Evolutionary conservation across 2,329 filamentous ascomycete species (phyloP).

Genomic region (Colletotrichum lentis): DNA sequence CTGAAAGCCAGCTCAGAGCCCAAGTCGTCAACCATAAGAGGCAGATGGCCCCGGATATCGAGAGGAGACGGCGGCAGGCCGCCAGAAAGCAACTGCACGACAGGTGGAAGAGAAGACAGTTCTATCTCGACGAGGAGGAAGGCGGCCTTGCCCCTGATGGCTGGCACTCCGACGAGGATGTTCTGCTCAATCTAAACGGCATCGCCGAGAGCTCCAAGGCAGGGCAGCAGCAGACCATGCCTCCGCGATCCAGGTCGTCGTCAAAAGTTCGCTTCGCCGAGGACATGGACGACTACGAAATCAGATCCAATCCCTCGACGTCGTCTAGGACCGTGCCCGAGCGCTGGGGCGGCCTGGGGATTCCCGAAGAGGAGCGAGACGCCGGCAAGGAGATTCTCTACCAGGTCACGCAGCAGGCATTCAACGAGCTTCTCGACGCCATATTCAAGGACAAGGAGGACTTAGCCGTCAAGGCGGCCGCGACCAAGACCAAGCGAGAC

Average conservation of each 20-base stretch:
- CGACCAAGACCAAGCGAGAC: constrained; percentile 69
- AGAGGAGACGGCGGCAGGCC: constrained; percentile 50
- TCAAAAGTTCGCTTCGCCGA: constrained; percentile 83
- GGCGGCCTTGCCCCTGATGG: constrained; percentile 71
- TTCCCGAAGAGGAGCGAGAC: constrained; percentile 82
- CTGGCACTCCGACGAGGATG: constrained; percentile 69
- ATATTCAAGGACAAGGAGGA: constrained; percentile 86
- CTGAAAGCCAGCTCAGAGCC: constrained; percentile 53
- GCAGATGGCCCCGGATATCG: constrained; percentile 49
- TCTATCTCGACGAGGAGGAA: constrained; percentile 88
- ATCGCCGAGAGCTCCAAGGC: constrained; percentile 56
- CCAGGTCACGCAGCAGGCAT: constrained; percentile 88
- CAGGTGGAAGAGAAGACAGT: constrained; percentile 78
- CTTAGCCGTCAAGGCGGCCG: constrained; percentile 71
- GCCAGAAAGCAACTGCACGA: constrained; percentile 68
- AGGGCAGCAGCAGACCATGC: constrained; percentile 49
- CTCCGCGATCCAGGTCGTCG: constrained; percentile 73
- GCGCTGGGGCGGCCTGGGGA: constrained; percentile 79
- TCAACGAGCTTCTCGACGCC: constrained; percentile 89
- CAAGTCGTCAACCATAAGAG: constrained; percentile 49
- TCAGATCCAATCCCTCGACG: constrained; percentile 74
- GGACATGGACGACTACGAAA: constrained; percentile 73
- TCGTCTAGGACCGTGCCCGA: constrained; percentile 77
- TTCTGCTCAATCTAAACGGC: constrained; percentile 53
- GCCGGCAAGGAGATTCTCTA: constrained; percentile 89